Base-by-base conservation (phyloP, 495 filamentous ascomycete species). In the Lophiostoma macrostomum region DNA sequence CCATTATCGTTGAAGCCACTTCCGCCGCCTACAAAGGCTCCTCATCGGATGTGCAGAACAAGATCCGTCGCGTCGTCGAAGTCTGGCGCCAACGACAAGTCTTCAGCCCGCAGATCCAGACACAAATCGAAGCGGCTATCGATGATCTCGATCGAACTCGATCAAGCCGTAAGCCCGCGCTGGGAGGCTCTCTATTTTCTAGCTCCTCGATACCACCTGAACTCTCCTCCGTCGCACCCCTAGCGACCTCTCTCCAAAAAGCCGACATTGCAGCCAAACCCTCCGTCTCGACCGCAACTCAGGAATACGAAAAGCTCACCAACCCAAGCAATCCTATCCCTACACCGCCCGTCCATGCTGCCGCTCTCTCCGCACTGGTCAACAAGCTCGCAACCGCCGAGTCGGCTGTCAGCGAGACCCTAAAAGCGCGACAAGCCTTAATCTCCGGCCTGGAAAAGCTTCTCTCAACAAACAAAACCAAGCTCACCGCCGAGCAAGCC, bases 381-480 rank as follows among this genome's bases (percentile, higher is more conserved):
- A 95, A 93, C 71, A 82, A 80, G 2, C 79, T 99, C 13, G 89
- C 90, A 28, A 88, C 80, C 48, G 93, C 93, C n/a, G 90, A 97
- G 69, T 86, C 82, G 34, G 91, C 91, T 0, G 88, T 97, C 1
- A 85, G 87, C 3, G 89, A 94, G 51, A 86, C 86, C 53, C 88
- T 99, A 65, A 91, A 91, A 63, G 87, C 90, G 1, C 86, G 94
- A 14, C 78, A 78, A 32, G 77, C 82, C 18, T 75, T 97, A 18
- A 82, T 97, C 11, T 73, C 78, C 19, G 89, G 82, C 1, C 75
- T 97, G 5, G 90, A 96, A 69, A 91, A 87, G 56, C 68, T 97
- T 4, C 73, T 99, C 1, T 78, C 82, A 18, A 80, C 77, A 19
- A 89, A 93, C 66, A 80, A 84, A n/a, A 73, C 76, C 0, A 81